Percentiles rank a stretch among this genome's conserved stretches.
Conservation (phyloP, 2,329 filamentous ascomycete species). For the Chaetothyriales sp. region DNA sequence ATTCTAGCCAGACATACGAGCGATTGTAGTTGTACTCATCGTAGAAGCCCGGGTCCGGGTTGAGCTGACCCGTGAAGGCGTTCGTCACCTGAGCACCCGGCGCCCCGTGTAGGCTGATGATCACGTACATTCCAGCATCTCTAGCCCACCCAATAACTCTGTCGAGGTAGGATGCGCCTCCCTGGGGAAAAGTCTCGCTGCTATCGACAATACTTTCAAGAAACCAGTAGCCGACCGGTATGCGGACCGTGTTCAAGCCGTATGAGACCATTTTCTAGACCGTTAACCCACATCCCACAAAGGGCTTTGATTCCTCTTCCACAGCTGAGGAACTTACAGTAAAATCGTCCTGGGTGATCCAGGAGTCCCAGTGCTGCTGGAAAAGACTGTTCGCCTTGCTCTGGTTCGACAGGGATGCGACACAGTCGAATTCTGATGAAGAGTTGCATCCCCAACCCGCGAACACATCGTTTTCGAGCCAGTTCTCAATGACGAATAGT, state of each 20-base stretch:
- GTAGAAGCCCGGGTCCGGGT: slow-evolving; percentile 39
- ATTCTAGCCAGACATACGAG: slow-evolving; percentile 41
- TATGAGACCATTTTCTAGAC: slow-evolving; percentile 32
- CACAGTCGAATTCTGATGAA: slow-evolving; percentile 37
- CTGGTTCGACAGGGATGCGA: slow-evolving; percentile 34
- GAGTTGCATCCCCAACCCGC: slow-evolving; percentile 34
- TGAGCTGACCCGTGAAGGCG: slow-evolving; percentile 34
- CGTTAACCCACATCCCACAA: neutral
- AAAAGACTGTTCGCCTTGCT: slow-evolving; percentile 35
- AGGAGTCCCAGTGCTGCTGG: slow-evolving; percentile 38
- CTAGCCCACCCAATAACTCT: slow-evolving; percentile 36
- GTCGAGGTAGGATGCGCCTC: slow-evolving; percentile 35
- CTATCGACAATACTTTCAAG: slow-evolving; percentile 35
- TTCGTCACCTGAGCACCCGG: slow-evolving; percentile 38
- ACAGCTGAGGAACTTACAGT: slow-evolving; percentile 10
- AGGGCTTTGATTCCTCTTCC: neutral
- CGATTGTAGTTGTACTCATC: slow-evolving; percentile 43
- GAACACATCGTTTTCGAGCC: slow-evolving; percentile 39
- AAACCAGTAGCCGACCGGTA: slow-evolving; percentile 45
- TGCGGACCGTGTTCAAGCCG: slow-evolving; percentile 41
- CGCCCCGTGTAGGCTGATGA: slow-evolving; percentile 40
- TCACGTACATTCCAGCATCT: slow-evolving; percentile 39
- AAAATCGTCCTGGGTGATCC: slow-evolving; percentile 38
- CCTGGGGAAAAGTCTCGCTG: slow-evolving; percentile 40
- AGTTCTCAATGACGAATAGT: slow-evolving; percentile 41